Evolutionary conservation across 805 yeast species (phyloP).

Genomic region (Ogataea henricii): DNA sequence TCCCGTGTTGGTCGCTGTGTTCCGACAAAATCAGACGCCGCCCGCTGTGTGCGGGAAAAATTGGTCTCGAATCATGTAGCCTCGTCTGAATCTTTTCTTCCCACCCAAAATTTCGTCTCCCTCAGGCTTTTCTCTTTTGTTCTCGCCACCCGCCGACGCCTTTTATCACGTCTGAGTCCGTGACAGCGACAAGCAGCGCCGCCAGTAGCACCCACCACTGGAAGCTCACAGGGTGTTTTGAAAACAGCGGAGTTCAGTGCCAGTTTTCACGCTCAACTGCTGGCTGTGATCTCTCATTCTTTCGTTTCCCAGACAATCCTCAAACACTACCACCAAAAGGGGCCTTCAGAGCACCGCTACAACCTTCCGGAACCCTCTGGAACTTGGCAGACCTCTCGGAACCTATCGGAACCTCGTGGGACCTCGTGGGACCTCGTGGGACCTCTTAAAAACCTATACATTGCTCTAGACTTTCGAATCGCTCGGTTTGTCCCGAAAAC

Average conservation of each 20-base stretch:
- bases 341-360: neutral
- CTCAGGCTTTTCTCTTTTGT: neutral
- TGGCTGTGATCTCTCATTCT: neutral
- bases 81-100: neutral
- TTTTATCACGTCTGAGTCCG: neutral
- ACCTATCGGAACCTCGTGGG: no score
- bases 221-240: neutral
- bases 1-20: no score
- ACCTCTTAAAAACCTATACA: no score
- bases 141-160: neutral
- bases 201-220: neutral
- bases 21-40: no score
- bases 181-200: neutral
- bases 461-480: no score
- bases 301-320: no score
- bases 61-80: slow-evolving; percentile 1
- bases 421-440: no score
- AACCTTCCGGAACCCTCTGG: neutral
- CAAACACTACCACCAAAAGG: no score
- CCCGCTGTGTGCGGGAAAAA: neutral
- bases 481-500: no score
- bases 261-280: neutral
- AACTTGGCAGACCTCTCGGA: no score
- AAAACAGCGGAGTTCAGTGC: neutral
- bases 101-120: neutral